Conservation (phyloP, 2,329 filamentous ascomycete species). For the Aspergillus spinulosporus region DNA sequence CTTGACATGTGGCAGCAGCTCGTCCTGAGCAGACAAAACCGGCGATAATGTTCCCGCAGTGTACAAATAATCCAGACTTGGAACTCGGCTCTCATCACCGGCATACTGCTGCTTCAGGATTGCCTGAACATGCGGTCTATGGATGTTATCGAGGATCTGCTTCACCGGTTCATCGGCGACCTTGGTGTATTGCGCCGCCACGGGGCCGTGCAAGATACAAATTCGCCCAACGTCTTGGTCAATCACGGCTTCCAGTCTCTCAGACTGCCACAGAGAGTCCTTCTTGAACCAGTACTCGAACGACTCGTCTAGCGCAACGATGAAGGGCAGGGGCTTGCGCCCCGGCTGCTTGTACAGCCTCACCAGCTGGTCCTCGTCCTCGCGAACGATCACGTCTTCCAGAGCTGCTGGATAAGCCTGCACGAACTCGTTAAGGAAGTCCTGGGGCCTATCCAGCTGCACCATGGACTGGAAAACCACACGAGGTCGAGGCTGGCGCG, state of each 20-base stretch:
- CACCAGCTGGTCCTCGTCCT: constrained; percentile 93
- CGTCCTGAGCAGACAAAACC: too few species aligned
- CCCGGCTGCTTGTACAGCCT: constrained; percentile 80
- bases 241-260: constrained; percentile 89
- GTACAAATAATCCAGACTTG: too few species aligned
- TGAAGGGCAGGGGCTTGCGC: constrained; percentile 93
- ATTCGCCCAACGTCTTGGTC: constrained; percentile 90
- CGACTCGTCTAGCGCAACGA: constrained; percentile 84
- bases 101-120: constrained; percentile 78
- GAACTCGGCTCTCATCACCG: constrained; percentile 58
- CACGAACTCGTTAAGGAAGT: constrained; percentile 2
- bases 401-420: constrained; percentile 72
- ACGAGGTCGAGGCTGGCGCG: constrained; percentile 57
- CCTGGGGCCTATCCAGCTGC: constrained; percentile 69
- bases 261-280: constrained; percentile 96
- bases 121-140: constrained; percentile 78
- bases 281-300: constrained; percentile 99
- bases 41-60: too few species aligned
- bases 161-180: constrained; percentile 87
- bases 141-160: constrained; percentile 85
- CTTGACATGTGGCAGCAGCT: too few species aligned
- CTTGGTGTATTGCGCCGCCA: constrained; percentile 82
- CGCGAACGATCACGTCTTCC: constrained; percentile 86
- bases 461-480: constrained; percentile 87
- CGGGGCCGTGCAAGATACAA: constrained; percentile 90